Evolutionary conservation across 768 basidiomycete genomes (phyloP).

Genomic region (Pleurotus pulmonarius): DNA sequence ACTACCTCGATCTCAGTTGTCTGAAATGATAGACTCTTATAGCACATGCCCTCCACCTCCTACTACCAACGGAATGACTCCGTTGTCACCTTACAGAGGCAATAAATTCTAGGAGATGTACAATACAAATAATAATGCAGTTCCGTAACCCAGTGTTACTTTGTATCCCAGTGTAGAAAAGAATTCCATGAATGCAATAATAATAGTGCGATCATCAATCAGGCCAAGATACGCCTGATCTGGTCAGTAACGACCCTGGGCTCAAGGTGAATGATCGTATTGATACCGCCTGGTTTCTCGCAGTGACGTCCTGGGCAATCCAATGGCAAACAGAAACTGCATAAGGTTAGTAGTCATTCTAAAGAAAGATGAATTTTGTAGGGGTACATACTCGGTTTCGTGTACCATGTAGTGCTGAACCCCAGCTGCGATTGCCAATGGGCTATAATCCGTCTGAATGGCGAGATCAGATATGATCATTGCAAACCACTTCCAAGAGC

Average conservation of each 20-base stretch:
- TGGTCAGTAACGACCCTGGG: neutral
- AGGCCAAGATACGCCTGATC: neutral
- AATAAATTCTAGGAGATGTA: too few relatives aligned
- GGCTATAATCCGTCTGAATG: neutral
- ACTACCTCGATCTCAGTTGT: conserved; percentile 7
- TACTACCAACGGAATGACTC: neutral
- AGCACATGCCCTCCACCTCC: too few relatives aligned
- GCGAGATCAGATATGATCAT: too few relatives aligned
- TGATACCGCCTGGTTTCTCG: neutral
- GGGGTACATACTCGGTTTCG: neutral
- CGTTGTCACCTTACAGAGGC: neutral
- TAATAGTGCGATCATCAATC: too few relatives aligned
- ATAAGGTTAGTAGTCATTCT: neutral
- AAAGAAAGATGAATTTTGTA: neutral
- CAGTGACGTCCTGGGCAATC: neutral
- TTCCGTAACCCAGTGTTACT: too few relatives aligned
- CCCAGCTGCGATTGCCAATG: neutral
- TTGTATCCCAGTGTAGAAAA: too few relatives aligned
- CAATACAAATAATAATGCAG: too few relatives aligned
- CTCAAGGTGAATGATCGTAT: neutral
- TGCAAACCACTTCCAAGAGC: neutral
- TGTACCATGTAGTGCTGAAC: conserved; percentile 3
- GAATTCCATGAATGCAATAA: too few relatives aligned
- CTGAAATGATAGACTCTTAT: conserved; percentile 1
- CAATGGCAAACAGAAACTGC: neutral